Base-by-base conservation (phyloP, 169 alveolate genomes). In the Plasmodium gaboni region DNA sequence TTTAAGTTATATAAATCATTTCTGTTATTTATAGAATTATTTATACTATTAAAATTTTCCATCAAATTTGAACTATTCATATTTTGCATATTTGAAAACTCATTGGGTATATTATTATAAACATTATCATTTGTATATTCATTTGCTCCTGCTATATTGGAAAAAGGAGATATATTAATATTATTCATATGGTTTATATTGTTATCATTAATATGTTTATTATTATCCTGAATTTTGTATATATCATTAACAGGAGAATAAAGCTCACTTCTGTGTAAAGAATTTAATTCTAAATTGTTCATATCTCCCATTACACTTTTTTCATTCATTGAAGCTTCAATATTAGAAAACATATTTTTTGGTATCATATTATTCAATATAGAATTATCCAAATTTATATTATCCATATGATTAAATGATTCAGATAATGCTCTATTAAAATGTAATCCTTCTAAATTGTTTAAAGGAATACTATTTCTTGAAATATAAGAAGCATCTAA, bases 351-450 rank as follows among this genome's bases (percentile, higher is more conserved):
- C 80, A 68, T 68, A 71, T 83, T 83, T 42, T 83, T 83, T 15
- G 91, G 91, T 17, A 83, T 83, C 91, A 83, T 68, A 57, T 83
- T 83, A 63, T 83, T 83, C 71, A 83, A 38, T 68, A 83, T 53
- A 15, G 91, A 69, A 53, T 83, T 83, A 10, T 83, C 85, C 13
- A 57, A 17, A 60, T 83, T 83, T 28, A 83, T 42, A 38, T 68
- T 83, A 68, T 83, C 91, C 91, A 83, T 83, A 46, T 42, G 91
- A 71, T 68, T 32, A 57, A 83, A 68, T 15, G 91, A 60, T 15
- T 83, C 85, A 5, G 91, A 83, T 50, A 83, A 48, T 10, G 71
- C n/a, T 60, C 70, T 83, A 57, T 83, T 60, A 44, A 63, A 60
- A 68, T 51, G 26, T 46, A 83, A 48, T 32, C 73, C 73, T 1